Evolutionary conservation across 441 rosid species (phyloP), one percentile per base, ranked within the genome.

Genomic region (Eutrema salsugineum): DNA sequence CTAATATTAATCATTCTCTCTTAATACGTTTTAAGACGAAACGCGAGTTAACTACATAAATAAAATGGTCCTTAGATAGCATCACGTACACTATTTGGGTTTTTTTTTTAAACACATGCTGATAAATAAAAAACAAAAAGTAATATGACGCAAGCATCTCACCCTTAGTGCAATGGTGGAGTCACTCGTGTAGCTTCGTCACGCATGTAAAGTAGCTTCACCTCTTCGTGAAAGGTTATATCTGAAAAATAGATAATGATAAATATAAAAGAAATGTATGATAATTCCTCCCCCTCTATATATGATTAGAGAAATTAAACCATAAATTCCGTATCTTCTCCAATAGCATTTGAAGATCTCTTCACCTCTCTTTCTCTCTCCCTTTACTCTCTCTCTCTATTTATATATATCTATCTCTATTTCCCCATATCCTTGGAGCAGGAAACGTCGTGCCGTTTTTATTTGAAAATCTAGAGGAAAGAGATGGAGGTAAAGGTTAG

Each of bases 171-270:
- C 17, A 65, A 49, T 42, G 62, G 39, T 70, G 69, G 81, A 77
- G 86, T 76, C 88, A 81, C 69, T 72, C 96, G 88, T 84, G 90
- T 86, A 63, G 96, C 91, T 64, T 75, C 78, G 78, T 90, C 91
- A 67, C 88, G 62, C 39, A 24, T n/a, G 60, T 64, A 14, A 57
- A 76, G 78, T 75, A 78, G 77, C 88, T 81, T 81, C 83, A 76
- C 73, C 75, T 36, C 66, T 63, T 36, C 65, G 19, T 78, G 86
- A 90, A 88, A 71, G 89, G 96, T 68, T 83, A 80, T 78, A 54
- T 55, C 60, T 51, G 48, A 47, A 54, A 15, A 53, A 36, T 61
- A 62, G 53, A 78, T 67, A 62, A 60, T 44, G 61, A 40, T 67
- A 66, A 66, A 72, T 67, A 68, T 14, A 67, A 54, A 36, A n/a